A percentile compares a stretch with the other conserved stretches of the same genome.
Evolutionary conservation across 1,284 basidiomycete species (phyloP).

Genomic region (Porogramme epimiltina): DNA sequence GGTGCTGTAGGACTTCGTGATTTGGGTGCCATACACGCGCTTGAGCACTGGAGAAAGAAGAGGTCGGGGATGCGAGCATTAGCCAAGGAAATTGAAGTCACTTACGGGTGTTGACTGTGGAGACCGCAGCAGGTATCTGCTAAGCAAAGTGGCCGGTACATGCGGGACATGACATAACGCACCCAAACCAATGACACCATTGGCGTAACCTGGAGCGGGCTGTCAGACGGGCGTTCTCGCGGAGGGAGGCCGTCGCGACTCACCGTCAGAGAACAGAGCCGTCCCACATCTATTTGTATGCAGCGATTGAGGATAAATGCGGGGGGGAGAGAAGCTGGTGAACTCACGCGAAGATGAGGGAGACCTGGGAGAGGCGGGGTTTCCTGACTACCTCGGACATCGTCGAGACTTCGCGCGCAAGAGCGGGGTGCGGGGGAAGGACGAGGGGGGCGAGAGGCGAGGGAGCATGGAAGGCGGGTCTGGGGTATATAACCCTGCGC

Average conservation of each 20-base stretch:
- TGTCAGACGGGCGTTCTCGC: not conserved
- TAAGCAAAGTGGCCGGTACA: not conserved
- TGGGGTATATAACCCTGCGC: constrained; percentile 10
- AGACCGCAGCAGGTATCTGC: not conserved
- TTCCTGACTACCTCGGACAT: constrained; percentile 20
- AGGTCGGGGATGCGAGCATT: not conserved
- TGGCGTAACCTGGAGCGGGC: constrained; percentile 67
- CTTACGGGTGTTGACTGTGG: constrained; percentile 66
- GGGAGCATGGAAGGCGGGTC: not conserved
- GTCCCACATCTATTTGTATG: constrained; percentile 77
- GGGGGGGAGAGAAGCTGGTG: not conserved
- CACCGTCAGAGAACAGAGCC: constrained; percentile 86
- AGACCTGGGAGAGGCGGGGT: constrained; percentile 50
- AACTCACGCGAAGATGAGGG: constrained; percentile 78
- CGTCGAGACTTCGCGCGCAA: constrained; percentile 21
- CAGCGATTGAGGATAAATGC: not conserved
- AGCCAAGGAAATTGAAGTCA: constrained; percentile 8
- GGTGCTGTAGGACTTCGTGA: constrained; percentile 60
- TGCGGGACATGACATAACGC: constrained; percentile 29
- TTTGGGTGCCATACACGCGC: constrained; percentile 58
- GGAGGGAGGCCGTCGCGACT: not conserved
- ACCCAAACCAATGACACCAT: constrained; percentile 78
- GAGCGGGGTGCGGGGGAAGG: constrained; percentile 13
- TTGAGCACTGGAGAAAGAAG: constrained; percentile 52
- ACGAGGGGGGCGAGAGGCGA: constrained; percentile 12